Evolutionary conservation across 2,329 filamentous ascomycete genomes (phyloP).

Genomic region (Podosphaera aphanis): DNA sequence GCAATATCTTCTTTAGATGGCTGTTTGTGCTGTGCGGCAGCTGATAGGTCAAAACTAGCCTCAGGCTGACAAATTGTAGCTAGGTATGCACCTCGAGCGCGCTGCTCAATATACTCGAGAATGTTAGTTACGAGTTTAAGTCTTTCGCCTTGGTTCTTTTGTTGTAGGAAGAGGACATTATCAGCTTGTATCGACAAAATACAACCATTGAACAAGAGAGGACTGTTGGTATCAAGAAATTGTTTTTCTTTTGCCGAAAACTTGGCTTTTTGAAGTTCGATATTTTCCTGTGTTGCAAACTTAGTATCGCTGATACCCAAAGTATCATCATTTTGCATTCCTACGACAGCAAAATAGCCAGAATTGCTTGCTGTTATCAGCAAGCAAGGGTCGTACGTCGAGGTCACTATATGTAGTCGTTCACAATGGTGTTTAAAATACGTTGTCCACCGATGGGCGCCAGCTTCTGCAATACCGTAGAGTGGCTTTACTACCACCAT

Average conservation of each 20-base stretch:
- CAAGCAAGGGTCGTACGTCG: conserved; percentile 2
- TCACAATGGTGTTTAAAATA: conserved; percentile 1
- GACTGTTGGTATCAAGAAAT: neutral
- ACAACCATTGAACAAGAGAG: neutral
- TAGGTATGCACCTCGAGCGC: conserved; percentile 1
- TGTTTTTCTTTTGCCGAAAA: conserved; percentile 1
- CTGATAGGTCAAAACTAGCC: neutral
- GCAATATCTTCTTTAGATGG: neutral
- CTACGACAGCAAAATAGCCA: conserved; percentile 1
- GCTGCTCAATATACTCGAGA: neutral
- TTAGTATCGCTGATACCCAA: neutral
- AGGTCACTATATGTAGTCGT: neutral
- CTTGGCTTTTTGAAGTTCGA: neutral
- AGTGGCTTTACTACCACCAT: no score
- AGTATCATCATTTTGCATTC: conserved; percentile 3
- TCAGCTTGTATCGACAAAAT: neutral
- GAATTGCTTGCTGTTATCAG: neutral
- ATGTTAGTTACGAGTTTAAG: neutral
- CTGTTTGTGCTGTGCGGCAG: neutral
- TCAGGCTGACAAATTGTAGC: conserved; percentile 1
- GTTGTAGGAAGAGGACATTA: neutral
- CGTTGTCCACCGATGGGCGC: no score
- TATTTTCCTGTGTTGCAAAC: neutral
- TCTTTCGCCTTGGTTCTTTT: neutral
- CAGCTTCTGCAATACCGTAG: no score